These are phyloP conservation scores for Verbena officinalis DNA, from an alignment of 257 asterid genomes.

Conservation along the genomic window DNA sequence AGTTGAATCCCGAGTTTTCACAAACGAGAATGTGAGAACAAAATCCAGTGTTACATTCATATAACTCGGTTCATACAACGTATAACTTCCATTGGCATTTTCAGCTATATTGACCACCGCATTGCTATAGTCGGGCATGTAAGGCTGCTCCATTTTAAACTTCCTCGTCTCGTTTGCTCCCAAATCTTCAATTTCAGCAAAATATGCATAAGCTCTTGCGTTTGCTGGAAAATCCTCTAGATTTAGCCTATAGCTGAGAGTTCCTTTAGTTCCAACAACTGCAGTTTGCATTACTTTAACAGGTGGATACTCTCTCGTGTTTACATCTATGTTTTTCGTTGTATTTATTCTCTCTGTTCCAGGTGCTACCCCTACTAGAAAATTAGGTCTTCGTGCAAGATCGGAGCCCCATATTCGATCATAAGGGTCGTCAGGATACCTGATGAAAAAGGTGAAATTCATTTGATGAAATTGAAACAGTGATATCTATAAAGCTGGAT, in stretches of 20 bases:
- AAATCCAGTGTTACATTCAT: constrained; percentile 84
- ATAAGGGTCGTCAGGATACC: constrained; percentile 95
- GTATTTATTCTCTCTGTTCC: constrained; percentile 90
- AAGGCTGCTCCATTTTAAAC: constrained; percentile 83
- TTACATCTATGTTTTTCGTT: constrained; percentile 50
- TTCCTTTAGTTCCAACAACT: constrained; percentile 79
- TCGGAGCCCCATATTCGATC: constrained; percentile 98
- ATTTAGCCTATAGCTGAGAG: constrained; percentile 72
- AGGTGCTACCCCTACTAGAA: constrained; percentile 88
- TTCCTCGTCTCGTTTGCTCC: constrained; percentile 67
- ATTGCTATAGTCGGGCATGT: constrained; percentile 76
- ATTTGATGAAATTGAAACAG: no score
- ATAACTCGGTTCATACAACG: constrained; percentile 92
- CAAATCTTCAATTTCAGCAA: constrained; percentile 87
- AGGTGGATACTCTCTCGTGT: constrained; percentile 93
- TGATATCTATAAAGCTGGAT: no score
- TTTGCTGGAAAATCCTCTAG: constrained; percentile 93
- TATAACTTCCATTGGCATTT: constrained; percentile 92
- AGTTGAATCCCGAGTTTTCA: constrained; percentile 72
- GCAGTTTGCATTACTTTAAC: constrained; percentile 96
- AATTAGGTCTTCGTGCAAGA: constrained; percentile 72
- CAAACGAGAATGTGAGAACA: constrained; percentile 78
- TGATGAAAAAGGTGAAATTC: constrained; percentile 23
- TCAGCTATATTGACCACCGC: constrained; percentile 96
- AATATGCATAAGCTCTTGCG: constrained; percentile 91